Conservation (phyloP, 2,329 filamentous ascomycete species). For the Phaeosphaeriaceae sp. region DNA sequence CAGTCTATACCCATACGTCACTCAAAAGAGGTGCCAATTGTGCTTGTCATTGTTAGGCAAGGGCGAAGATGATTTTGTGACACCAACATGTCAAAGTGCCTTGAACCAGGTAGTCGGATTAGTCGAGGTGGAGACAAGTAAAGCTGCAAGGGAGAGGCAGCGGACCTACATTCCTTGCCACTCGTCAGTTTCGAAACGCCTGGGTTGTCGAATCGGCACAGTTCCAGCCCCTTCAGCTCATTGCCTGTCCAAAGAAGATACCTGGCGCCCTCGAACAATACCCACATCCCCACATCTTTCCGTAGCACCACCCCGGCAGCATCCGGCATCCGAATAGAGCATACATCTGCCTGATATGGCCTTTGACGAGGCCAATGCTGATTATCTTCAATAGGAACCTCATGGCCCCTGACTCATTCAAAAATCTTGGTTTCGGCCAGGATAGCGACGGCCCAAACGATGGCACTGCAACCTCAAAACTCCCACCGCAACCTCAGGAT, state of each 20-base stretch:
- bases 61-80: conserved; percentile 34
- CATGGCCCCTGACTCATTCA: conserved; percentile 95
- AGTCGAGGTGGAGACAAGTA: conserved; percentile 14
- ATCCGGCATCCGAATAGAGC: conserved; percentile 28
- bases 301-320: conserved; percentile 33
- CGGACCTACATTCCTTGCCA: conserved; percentile 26
- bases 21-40: conserved; percentile 8
- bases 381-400: conserved; percentile 66
- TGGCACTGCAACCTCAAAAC: conserved; percentile 36
- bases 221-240: conserved; percentile 23
- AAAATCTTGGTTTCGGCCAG: conserved; percentile 82
- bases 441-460: conserved; percentile 45
- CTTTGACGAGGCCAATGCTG: conserved; percentile 20
- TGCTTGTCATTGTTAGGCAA: conserved; percentile 17
- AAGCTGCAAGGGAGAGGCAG: conserved; percentile 32
- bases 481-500: conserved; percentile 28
- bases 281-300: conserved; percentile 24
- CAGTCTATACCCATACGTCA: conserved; percentile 11
- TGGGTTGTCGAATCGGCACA: conserved; percentile 27
- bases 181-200: conserved; percentile 38
- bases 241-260: conserved; percentile 17
- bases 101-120: conserved; percentile 35
- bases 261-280: conserved; percentile 20
- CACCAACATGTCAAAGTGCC: conserved; percentile 41
- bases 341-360: conserved; percentile 15